phyloP scores from a whole-genome alignment of 768 basidiomycete species.

The Sistotremastrum suecicum region DNA sequence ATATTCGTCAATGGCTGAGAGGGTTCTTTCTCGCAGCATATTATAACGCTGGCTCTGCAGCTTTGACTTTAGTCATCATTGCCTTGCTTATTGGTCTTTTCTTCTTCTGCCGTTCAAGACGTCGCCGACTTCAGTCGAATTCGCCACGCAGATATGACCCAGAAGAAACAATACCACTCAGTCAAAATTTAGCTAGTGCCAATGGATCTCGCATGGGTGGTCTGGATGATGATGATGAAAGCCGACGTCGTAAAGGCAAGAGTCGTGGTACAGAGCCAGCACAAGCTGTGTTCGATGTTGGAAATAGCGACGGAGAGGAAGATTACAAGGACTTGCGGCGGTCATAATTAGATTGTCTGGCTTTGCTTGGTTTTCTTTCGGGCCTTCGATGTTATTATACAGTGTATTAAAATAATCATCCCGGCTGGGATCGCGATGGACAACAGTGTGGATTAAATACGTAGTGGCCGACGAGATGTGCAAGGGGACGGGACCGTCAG shows the following conservation, averaged over 20 bases:
- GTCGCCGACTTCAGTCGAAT: slow-evolving; percentile 20
- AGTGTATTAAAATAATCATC: no score
- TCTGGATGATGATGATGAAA: slow-evolving; percentile 13
- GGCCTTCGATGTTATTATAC: no score
- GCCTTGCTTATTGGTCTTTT: slow-evolving; percentile 53
- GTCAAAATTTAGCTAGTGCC: slow-evolving; percentile 10
- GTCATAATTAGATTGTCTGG: background rate
- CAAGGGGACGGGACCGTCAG: no score
- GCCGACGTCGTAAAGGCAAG: slow-evolving; percentile 20
- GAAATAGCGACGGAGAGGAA: slow-evolving; percentile 33
- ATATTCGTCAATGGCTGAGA: background rate
- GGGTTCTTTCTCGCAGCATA: slow-evolving; percentile 41
- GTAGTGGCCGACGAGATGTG: no score
- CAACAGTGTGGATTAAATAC: no score
- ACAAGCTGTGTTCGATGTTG: slow-evolving; percentile 29
- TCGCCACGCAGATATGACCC: slow-evolving; percentile 13
- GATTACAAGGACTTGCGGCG: slow-evolving; percentile 14
- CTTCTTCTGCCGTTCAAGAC: slow-evolving; percentile 63
- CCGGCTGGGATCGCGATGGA: no score
- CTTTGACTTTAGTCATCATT: slow-evolving; percentile 69
- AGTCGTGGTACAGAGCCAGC: slow-evolving; percentile 17
- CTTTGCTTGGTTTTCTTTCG: no score
- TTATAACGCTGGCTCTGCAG: slow-evolving; percentile 84
- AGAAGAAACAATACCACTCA: slow-evolving; percentile 67
- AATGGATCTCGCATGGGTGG: slow-evolving; percentile 12